A percentile compares a stretch with the other conserved stretches of the same genome.
Conservation (phyloP, 805 yeast genomes). For the Metschnikowia bowlesiae region DNA sequence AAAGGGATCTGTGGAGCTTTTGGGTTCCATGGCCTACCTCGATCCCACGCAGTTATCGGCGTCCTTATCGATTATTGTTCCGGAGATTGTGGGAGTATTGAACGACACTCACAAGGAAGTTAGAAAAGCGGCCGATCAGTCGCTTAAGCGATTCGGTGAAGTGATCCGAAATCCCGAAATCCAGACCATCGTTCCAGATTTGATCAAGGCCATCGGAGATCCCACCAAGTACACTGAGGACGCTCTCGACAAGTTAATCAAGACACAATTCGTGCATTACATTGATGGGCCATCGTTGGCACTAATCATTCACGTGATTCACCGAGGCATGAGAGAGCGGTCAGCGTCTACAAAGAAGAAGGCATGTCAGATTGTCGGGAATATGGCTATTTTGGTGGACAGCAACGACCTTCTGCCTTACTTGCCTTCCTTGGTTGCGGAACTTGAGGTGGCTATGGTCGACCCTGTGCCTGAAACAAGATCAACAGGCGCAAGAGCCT, state of each 20-base stretch:
- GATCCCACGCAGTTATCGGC: slow-evolving; percentile 92
- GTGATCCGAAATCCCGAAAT: slow-evolving; percentile 97
- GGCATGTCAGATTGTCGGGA: slow-evolving; percentile 97
- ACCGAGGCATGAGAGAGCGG: slow-evolving; percentile 91
- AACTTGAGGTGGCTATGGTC: slow-evolving; percentile 90
- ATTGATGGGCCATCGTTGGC: slow-evolving; percentile 98
- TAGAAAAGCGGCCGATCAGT: slow-evolving; percentile 86
- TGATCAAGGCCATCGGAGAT: slow-evolving; percentile 91
- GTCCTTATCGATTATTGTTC: slow-evolving; percentile 84
- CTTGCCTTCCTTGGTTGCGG: slow-evolving; percentile 68
- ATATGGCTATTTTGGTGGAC: slow-evolving; percentile 95
- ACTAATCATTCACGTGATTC: slow-evolving; percentile 86
- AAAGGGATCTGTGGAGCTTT: slow-evolving; percentile 91
- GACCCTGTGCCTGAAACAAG: slow-evolving; percentile 97
- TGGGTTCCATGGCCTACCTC: slow-evolving; percentile 97
- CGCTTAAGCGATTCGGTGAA: slow-evolving; percentile 89
- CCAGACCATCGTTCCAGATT: slow-evolving; percentile 79
- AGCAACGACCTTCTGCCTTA: slow-evolving; percentile 82
- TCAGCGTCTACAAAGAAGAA: slow-evolving; percentile 90
- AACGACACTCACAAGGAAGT: slow-evolving; percentile 97
- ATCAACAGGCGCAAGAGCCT: slow-evolving; percentile 95
- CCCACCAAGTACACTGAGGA: slow-evolving; percentile 87
- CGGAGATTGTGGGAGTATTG: slow-evolving; percentile 91
- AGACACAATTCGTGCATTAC: slow-evolving; percentile 93
- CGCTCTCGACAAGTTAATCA: slow-evolving; percentile 80